Evolutionary conservation across 2,329 filamentous ascomycete species (phyloP).

Genomic region (Fonsecaea pedrosoi): DNA sequence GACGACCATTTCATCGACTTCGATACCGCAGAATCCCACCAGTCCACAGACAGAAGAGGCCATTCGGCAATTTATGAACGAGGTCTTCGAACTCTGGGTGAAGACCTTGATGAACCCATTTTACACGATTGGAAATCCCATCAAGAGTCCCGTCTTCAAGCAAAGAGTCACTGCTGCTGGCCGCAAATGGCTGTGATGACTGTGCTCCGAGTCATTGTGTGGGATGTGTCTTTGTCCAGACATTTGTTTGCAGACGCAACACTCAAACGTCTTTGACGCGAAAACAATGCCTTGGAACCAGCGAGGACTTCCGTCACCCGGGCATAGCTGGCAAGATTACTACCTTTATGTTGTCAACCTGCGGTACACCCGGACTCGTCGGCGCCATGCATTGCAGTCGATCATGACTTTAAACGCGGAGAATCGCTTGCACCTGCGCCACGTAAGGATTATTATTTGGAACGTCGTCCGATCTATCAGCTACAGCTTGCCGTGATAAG

Average conservation of each 20-base stretch:
- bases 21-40: conserved; percentile 84
- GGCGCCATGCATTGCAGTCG: background rate
- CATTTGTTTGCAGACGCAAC: conserved; percentile 22
- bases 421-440: background rate
- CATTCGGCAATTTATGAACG: conserved; percentile 89
- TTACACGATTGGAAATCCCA: conserved; percentile 82
- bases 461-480: background rate
- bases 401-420: background rate
- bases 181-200: conserved; percentile 82
- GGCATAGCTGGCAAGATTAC: background rate
- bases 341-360: background rate
- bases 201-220: conserved; percentile 3
- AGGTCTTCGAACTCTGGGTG: conserved; percentile 95
- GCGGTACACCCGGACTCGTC: background rate
- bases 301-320: background rate
- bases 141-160: conserved; percentile 86
- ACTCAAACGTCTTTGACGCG: conserved; percentile 13
- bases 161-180: conserved; percentile 82
- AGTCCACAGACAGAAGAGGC: conserved; percentile 93
- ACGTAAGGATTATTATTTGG: background rate
- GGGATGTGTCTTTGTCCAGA: conserved; percentile 10
- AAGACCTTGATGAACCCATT: conserved; percentile 98
- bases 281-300: background rate
- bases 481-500: background rate
- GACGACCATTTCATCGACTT: conserved; percentile 58